These are phyloP conservation scores for Tylopilus sp. DNA, from an alignment of 1,284 basidiomycete species.

Conservation along the genomic window DNA sequence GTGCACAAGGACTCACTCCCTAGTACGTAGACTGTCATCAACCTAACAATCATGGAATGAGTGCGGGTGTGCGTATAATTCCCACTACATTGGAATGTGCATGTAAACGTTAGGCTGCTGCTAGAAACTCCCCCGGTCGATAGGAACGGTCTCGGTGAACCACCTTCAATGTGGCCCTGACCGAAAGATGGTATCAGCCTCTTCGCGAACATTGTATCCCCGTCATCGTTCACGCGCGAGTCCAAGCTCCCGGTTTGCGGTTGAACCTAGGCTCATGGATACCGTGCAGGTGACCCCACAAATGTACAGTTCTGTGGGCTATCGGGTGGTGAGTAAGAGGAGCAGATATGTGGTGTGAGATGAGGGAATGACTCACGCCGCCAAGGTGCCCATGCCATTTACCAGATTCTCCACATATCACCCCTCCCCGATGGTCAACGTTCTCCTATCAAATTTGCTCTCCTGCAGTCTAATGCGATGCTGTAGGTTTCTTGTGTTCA, in stretches of 20 bases:
- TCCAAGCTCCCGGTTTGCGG: constrained; percentile 57
- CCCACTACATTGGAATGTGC: background rate
- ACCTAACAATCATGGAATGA: constrained; percentile 60
- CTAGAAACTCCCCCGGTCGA: constrained; percentile 43
- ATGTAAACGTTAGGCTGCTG: background rate
- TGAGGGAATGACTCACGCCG: no score
- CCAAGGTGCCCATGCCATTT: no score
- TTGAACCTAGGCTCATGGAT: no score
- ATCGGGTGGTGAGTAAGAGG: no score
- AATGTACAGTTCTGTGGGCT: no score
- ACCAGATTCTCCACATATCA: no score
- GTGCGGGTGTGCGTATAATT: constrained; percentile 37
- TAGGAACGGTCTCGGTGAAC: constrained; percentile 59
- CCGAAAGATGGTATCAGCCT: constrained; percentile 37
- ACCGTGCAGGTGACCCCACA: no score
- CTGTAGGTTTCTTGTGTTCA: constrained; percentile 39
- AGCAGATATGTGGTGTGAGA: no score
- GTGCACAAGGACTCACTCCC: background rate
- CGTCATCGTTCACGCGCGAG: constrained; percentile 49
- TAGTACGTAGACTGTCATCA: constrained; percentile 51
- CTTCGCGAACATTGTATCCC: constrained; percentile 66
- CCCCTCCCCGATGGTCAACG: no score
- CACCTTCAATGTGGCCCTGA: constrained; percentile 23
- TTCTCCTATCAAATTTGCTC: no score
- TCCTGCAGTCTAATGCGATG: constrained; percentile 70